Conservation (phyloP, 2,329 filamentous ascomycete genomes). For the Chaetomiaceae sp. region DNA sequence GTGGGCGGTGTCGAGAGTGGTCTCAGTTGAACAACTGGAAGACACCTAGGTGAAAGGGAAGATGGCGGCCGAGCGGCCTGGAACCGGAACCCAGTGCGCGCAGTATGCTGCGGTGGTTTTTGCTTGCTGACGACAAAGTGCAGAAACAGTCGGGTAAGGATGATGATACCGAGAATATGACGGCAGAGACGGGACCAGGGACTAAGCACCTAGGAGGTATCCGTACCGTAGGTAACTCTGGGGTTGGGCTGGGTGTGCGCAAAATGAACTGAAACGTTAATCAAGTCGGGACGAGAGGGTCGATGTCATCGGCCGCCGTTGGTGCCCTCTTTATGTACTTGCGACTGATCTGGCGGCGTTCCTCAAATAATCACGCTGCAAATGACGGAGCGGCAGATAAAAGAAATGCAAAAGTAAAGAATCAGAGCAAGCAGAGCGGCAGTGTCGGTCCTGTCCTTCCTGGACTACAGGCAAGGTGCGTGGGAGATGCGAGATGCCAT, state of each 20-base stretch:
- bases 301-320: slow-evolving; percentile 22
- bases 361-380: too few species aligned
- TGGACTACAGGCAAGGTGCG: too few species aligned
- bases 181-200: slow-evolving; percentile 10
- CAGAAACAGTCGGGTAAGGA: neutral
- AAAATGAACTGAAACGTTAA: neutral
- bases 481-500: too few species aligned
- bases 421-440: slow-evolving; percentile 11
- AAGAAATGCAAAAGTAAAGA: slow-evolving; percentile 1
- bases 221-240: slow-evolving; percentile 15
- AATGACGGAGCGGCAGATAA: neutral
- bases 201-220: too few species aligned
- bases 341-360: too few species aligned
- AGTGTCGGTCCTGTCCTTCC: too few species aligned
- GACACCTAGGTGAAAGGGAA: neutral
- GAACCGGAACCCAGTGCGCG: slow-evolving; percentile 5
- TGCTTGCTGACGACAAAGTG: neutral
- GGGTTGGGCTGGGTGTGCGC: slow-evolving; percentile 3
- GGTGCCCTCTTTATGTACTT: too few species aligned
- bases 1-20: neutral
- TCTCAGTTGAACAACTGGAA: neutral
- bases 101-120: slow-evolving; percentile 1
- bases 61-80: slow-evolving; percentile 9
- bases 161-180: slow-evolving; percentile 17
- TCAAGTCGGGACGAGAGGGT: slow-evolving; percentile 3